These are phyloP conservation scores for Colletotrichum simmondsii DNA, from an alignment of 2,329 filamentous ascomycete genomes.

Conservation along the genomic window DNA sequence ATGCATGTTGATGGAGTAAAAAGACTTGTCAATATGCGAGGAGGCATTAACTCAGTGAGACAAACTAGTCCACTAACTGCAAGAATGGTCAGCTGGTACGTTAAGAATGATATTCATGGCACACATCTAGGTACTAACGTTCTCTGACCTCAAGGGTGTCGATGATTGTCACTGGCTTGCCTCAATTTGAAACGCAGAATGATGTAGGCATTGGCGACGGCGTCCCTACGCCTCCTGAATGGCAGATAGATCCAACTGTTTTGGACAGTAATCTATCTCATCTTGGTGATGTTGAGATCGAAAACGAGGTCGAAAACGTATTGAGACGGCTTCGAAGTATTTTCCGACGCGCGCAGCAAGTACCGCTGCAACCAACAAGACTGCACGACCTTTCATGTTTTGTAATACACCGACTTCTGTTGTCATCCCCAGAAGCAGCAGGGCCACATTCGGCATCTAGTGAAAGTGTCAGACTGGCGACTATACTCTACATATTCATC, in stretches of 20 bases:
- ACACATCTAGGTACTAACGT: no score
- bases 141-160: conserved; percentile 58
- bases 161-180: conserved; percentile 61
- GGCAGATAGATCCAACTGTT: conserved; percentile 49
- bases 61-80: conserved; percentile 63
- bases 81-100: conserved; percentile 65
- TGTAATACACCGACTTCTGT: conserved; percentile 60
- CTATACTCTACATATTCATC: conserved; percentile 62
- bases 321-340: neutral
- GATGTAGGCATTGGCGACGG: conserved; percentile 59
- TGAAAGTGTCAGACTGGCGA: conserved; percentile 58
- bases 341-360: conserved; percentile 36
- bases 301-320: conserved; percentile 38
- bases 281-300: conserved; percentile 42
- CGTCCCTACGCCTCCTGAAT: conserved; percentile 59
- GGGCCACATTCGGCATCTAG: conserved; percentile 38
- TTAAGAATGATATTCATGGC: accelerated
- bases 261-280: conserved; percentile 19
- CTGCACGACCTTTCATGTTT: conserved; percentile 68
- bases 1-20: conserved; percentile 64
- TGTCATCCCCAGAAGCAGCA: conserved; percentile 26
- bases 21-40: conserved; percentile 58
- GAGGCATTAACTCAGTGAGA: conserved; percentile 59
- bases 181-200: conserved; percentile 64
- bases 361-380: conserved; percentile 49